Evolutionary conservation across 371 early-diverging fungal genomes (phyloP).

Genomic region (Nematocida ironsii): DNA sequence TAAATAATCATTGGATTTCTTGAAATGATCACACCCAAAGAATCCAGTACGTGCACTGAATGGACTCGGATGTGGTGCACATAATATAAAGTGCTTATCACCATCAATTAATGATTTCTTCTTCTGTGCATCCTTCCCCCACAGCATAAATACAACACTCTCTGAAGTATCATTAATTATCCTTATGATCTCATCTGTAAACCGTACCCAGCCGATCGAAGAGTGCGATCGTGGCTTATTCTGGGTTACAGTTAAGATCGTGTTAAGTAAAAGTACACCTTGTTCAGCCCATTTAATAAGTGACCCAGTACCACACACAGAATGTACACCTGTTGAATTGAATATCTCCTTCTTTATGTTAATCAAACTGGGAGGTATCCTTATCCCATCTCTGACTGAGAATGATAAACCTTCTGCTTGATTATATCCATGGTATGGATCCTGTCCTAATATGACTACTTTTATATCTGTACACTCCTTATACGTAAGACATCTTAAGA

Average conservation of each 20-base stretch:
- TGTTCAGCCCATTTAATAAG: conserved; percentile 79
- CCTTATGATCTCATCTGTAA: conserved; percentile 81
- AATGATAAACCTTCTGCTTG: conserved; percentile 81
- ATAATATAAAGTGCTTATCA: conserved; percentile 78
- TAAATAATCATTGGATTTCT: conserved; percentile 83
- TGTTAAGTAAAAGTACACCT: conserved; percentile 88
- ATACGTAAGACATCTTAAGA: conserved; percentile 63
- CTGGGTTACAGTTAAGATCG: conserved; percentile 81
- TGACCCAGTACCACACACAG: conserved; percentile 70
- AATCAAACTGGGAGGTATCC: conserved; percentile 80
- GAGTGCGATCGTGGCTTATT: conserved; percentile 80
- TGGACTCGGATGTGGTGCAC: conserved; percentile 86
- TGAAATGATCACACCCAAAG: conserved; percentile 82
- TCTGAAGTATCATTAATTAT: conserved; percentile 73
- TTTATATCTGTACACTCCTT: conserved; percentile 61
- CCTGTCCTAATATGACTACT: conserved; percentile 71
- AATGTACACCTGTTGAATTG: conserved; percentile 71
- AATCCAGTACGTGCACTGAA: conserved; percentile 82
- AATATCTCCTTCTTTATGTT: conserved; percentile 85
- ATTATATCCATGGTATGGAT: conserved; percentile 85
- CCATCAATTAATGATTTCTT: conserved; percentile 71
- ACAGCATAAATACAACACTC: conserved; percentile 86
- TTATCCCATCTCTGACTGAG: conserved; percentile 74
- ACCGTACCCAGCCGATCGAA: conserved; percentile 80
- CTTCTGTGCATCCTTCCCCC: conserved; percentile 82